Evolutionary conservation across 495 filamentous ascomycete genomes (phyloP).

Genomic region (Neurospora hispaniola): DNA sequence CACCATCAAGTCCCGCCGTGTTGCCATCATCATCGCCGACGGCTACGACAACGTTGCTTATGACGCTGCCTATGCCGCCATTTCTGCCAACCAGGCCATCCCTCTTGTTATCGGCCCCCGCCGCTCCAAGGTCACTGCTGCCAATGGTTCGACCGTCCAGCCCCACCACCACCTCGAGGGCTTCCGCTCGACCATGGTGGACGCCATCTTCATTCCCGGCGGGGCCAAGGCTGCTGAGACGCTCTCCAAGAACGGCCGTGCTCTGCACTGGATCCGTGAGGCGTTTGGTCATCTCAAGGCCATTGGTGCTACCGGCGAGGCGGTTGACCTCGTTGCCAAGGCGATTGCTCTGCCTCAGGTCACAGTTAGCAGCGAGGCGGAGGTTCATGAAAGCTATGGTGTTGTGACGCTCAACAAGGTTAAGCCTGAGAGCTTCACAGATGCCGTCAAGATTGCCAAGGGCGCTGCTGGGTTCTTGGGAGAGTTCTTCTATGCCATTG

Average conservation of each 20-base stretch:
- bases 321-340: conserved; percentile 50
- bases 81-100: conserved; percentile 52
- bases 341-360: conserved; percentile 48
- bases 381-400: conserved; percentile 57
- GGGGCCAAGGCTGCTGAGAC: conserved; percentile 49
- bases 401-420: conserved; percentile 49
- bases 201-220: conserved; percentile 71
- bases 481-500: conserved; percentile 52
- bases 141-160: conserved; percentile 45
- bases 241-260: conserved; percentile 62
- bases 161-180: conserved; percentile 78
- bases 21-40: conserved; percentile 74
- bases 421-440: conserved; percentile 42
- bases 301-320: conserved; percentile 65
- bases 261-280: conserved; percentile 75
- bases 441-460: conserved; percentile 47
- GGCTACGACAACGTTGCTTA: conserved; percentile 64
- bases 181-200: conserved; percentile 77
- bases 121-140: conserved; percentile 49
- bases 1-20: conserved; percentile 58
- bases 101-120: conserved; percentile 61
- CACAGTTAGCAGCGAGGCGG: conserved; percentile 32
- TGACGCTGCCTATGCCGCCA: conserved; percentile 48
- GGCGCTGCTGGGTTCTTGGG: conserved; percentile 53
- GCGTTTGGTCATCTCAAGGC: conserved; percentile 73